phyloP scores from a whole-genome alignment of 2,329 filamentous ascomycete species.

The Teratosphaeria epicoccoides region DNA sequence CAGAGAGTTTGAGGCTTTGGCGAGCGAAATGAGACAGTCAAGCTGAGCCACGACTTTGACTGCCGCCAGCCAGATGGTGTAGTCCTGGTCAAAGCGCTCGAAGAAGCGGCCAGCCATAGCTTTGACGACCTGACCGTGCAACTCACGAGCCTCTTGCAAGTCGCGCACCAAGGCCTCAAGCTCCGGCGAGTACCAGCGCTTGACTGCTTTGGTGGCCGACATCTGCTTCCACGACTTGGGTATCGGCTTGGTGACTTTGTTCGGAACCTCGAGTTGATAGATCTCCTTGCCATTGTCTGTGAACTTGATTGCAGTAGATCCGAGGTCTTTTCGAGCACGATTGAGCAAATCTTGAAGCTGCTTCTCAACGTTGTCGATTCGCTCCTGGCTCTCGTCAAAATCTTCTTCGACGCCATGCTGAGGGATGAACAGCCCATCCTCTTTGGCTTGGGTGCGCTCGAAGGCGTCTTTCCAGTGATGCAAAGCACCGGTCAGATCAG shows the following conservation, averaged over 20 bases:
- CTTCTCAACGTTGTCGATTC: slow-evolving; percentile 63
- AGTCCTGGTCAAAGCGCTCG: slow-evolving; percentile 76
- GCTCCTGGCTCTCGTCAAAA: slow-evolving; percentile 73
- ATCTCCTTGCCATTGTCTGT: slow-evolving; percentile 88
- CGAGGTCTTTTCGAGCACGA: slow-evolving; percentile 60
- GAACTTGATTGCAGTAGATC: slow-evolving; percentile 50
- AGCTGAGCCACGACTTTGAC: slow-evolving; percentile 83
- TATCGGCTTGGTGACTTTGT: slow-evolving; percentile 63
- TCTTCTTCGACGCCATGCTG: slow-evolving; percentile 81
- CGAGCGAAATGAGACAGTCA: slow-evolving; percentile 87
- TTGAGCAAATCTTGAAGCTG: slow-evolving; percentile 63
- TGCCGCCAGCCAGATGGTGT: slow-evolving; percentile 75
- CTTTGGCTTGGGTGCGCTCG: slow-evolving; percentile 66
- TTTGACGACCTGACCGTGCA: slow-evolving; percentile 79
- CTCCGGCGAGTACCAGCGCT: slow-evolving; percentile 86
- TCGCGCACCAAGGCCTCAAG: slow-evolving; percentile 72
- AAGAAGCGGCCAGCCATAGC: slow-evolving; percentile 78
- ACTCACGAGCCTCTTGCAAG: slow-evolving; percentile 89
- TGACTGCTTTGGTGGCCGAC: slow-evolving; percentile 83
- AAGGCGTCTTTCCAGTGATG: slow-evolving; percentile 87
- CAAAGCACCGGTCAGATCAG: slow-evolving; percentile 63
- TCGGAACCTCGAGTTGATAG: slow-evolving; percentile 84
- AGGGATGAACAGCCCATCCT: slow-evolving; percentile 73
- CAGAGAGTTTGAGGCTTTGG: slow-evolving; percentile 73
- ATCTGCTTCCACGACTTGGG: slow-evolving; percentile 89